These are phyloP conservation scores for Adiantum capillusveneris DNA, from an alignment of 75 land plant genomes.

Conservation along the genomic window DNA sequence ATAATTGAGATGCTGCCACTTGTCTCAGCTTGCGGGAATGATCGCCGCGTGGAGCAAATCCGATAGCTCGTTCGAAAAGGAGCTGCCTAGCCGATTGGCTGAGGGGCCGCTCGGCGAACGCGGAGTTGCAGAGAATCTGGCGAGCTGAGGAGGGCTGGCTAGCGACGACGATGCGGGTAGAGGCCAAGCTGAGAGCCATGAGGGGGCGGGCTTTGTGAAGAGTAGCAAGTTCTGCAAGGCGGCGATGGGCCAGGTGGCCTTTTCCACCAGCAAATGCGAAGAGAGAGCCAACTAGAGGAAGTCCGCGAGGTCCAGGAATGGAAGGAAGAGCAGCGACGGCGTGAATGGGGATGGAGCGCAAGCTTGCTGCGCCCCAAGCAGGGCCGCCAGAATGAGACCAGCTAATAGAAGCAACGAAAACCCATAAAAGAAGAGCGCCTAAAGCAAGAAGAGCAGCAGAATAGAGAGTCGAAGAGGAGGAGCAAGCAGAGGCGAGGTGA, in stretches of 20 bases:
- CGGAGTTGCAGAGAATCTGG: conserved; percentile 38
- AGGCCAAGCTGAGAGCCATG: conserved; percentile 55
- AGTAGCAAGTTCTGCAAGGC: conserved; percentile 34
- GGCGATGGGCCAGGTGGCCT: conserved; percentile 38
- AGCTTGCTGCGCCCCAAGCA: too few relatives aligned
- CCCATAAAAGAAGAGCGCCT: too few relatives aligned
- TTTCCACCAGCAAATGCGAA: too few relatives aligned
- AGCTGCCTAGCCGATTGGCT: conserved; percentile 50
- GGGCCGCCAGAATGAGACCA: too few relatives aligned
- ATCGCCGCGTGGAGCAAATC: conserved; percentile 49
- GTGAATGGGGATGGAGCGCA: too few relatives aligned
- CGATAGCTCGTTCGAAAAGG: conserved; percentile 62
- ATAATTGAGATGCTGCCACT: conserved; percentile 44
- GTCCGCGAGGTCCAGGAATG: too few relatives aligned
- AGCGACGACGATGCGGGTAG: conserved; percentile 40
- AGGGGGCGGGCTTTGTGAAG: conserved; percentile 33
- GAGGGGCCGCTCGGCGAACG: conserved; percentile 54
- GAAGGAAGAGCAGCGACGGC: too few relatives aligned
- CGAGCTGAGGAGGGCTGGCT: conserved; percentile 55
- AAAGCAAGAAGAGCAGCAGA: too few relatives aligned
- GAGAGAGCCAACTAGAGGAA: too few relatives aligned
- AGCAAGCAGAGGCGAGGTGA: too few relatives aligned
- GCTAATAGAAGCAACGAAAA: too few relatives aligned
- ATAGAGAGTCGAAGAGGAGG: too few relatives aligned
- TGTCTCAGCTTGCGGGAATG: conserved; percentile 55